Conservation (phyloP, 2,329 filamentous ascomycete species). For the Cladosporium sphaerospermum region DNA sequence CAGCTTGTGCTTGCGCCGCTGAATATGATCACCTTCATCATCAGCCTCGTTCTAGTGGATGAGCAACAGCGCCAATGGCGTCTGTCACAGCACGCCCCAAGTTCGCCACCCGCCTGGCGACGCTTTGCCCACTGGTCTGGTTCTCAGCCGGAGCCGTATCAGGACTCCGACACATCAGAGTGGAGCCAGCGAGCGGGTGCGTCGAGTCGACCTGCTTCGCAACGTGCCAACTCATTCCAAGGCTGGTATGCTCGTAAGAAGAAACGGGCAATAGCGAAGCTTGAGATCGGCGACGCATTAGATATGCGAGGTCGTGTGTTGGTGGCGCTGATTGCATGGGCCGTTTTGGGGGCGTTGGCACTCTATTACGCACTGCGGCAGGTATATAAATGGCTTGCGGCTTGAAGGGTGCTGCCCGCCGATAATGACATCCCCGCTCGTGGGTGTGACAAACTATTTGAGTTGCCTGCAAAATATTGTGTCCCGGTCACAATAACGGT, state of each 20-base stretch:
- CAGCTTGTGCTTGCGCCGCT: constrained; percentile 54
- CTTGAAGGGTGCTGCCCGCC: constrained; percentile 1
- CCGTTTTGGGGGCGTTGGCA: constrained; percentile 19
- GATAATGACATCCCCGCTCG: neutral
- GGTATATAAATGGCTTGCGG: constrained; percentile 19
- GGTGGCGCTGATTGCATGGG: constrained; percentile 39
- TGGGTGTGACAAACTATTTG: neutral
- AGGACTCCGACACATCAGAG: constrained; percentile 29
- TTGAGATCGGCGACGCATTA: constrained; percentile 60
- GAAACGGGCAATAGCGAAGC: constrained; percentile 51
- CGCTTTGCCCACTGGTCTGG: constrained; percentile 30
- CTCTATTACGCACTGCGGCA: constrained; percentile 17
- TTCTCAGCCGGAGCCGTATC: constrained; percentile 40
- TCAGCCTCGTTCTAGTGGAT: constrained; percentile 61
- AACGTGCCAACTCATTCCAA: constrained; percentile 1
- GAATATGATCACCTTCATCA: constrained; percentile 57
- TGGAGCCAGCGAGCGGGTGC: constrained; percentile 15
- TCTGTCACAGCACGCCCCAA: constrained; percentile 27
- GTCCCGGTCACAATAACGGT: neutral
- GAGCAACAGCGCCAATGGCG: constrained; percentile 48
- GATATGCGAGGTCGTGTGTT: constrained; percentile 53
- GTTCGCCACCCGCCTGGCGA: constrained; percentile 33
- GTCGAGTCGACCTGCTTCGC: neutral
- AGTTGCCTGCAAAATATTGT: neutral
- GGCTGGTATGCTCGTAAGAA: constrained; percentile 37